Conservation (phyloP, 1,284 basidiomycete genomes). For the Sanghuangporus weigelae region DNA sequence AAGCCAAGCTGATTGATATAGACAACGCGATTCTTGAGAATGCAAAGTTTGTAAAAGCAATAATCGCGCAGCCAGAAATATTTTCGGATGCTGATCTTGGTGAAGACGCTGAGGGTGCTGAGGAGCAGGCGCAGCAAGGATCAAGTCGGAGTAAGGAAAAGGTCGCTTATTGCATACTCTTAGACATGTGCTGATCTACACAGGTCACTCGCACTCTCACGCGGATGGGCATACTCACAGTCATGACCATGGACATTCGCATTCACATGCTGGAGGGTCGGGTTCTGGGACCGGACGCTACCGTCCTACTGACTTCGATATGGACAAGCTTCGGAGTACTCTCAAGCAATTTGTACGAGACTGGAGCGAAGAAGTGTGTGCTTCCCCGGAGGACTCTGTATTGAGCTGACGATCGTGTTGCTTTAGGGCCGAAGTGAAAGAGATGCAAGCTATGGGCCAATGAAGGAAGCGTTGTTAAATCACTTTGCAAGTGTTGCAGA, state of each 20-base stretch:
- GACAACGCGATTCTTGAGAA: conserved; percentile 69
- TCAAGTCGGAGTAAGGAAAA: neutral
- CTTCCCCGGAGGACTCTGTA: neutral
- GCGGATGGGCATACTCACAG: conserved; percentile 7
- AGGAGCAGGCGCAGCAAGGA: neutral
- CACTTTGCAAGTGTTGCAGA: conserved; percentile 53
- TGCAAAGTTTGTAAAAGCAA: conserved; percentile 58
- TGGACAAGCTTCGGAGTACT: conserved; percentile 86
- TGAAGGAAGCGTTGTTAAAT: conserved; percentile 67
- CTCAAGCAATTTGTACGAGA: conserved; percentile 89
- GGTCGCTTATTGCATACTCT: neutral
- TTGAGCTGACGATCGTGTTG: neutral
- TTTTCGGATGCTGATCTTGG: conserved; percentile 45
- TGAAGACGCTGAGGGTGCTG: conserved; percentile 23
- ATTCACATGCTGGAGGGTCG: conserved; percentile 9
- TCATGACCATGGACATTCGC: conserved; percentile 25
- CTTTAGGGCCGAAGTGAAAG: conserved; percentile 70
- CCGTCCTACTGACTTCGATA: conserved; percentile 62
- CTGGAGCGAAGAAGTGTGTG: conserved; percentile 75
- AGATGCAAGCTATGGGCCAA: conserved; percentile 72
- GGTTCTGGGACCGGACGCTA: conserved; percentile 27
- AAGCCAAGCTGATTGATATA: conserved; percentile 51
- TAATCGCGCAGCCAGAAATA: conserved; percentile 68
- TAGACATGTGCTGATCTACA: neutral
- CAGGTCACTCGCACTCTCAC: conserved; percentile 12